Evolutionary conservation across 2,329 filamentous ascomycete genomes (phyloP), one percentile per base, ranked within the genome.

Genomic region (Westerdykella sp.): DNA sequence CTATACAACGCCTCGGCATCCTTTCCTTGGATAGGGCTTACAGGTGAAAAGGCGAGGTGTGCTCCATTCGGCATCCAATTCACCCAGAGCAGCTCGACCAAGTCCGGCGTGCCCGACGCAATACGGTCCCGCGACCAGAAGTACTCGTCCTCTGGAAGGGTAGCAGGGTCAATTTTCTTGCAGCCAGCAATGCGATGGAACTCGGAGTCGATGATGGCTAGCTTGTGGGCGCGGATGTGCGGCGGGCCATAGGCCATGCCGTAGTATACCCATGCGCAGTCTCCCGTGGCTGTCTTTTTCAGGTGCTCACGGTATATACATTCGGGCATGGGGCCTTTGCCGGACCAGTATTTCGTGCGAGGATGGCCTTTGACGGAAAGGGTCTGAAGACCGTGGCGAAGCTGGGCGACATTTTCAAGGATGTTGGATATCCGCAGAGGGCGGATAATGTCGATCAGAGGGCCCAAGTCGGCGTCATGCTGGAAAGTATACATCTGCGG

Each of bases 401-500:
- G 40, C 23, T 54, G 51, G 9, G 53, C 49, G n/a, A 56, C 51
- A 22, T 56, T 56, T 31, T 54, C 51, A 16, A 56, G 43, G 22
- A 56, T 53, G 21, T 48, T 54, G 35, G 46, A 44, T 15, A 54
- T 53, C 31, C 51, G 49, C 4, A 75, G 65, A 2, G 72, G 72
- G 1, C 74, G 66, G 46, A 76, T 73, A 34, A 76, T 73, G 37
- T 77, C 72, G 40, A 75, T 66, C 12, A 73, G 60, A 31, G 71
- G 63, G 10, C 69, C 62, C 4, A 78, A 64, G 43, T 77, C 71
- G 15, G 73, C 69, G 34, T 77, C 74, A 21, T 65, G 67, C 0
- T 69, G 69, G 34, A 78, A 69, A 0, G 72, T 75, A 50, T 53
- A 54, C 53, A 56, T 54, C 46, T 51, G 5, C n/a, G 25, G 25